A percentile compares a stretch with the other conserved stretches of the same genome.
These are phyloP conservation scores for Populus davidiana DNA, from an alignment of 345 rosid genomes.

Conservation along the genomic window DNA sequence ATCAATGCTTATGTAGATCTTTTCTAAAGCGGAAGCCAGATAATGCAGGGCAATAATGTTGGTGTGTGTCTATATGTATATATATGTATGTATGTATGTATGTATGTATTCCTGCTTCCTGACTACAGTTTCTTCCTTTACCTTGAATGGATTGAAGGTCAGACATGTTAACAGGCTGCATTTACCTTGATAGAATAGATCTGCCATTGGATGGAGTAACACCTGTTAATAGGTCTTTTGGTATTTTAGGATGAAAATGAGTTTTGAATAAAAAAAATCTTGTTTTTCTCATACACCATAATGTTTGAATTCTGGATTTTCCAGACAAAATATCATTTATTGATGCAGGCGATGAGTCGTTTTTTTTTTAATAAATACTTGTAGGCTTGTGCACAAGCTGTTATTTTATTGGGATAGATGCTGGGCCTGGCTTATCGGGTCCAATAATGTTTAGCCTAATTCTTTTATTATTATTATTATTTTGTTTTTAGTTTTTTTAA, in stretches of 20 bases:
- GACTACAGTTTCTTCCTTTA: not conserved
- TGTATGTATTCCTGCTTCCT: not conserved
- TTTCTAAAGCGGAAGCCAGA: not conserved
- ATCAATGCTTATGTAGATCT: not conserved
- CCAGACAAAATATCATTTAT: fast-evolving
- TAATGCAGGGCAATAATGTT: not conserved
- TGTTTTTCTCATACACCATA: no score
- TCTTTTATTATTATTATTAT: no score
- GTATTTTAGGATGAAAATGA: no score
- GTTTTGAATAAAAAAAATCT: no score
- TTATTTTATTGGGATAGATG: no score
- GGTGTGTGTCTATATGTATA: no score
- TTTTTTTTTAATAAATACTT: no score
- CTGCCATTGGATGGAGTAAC: not conserved
- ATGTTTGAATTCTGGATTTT: no score
- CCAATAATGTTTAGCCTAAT: fast-evolving
- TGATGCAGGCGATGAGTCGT: fast-evolving
- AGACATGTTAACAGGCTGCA: not conserved
- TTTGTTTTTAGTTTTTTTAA: no score
- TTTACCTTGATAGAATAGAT: not conserved
- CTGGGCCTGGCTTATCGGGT: fast-evolving
- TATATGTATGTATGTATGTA: no score
- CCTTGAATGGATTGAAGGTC: not conserved
- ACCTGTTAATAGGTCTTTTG: not conserved
- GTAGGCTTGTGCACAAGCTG: no score